Conservation (phyloP, 768 basidiomycete species). For the Mycena venus region DNA sequence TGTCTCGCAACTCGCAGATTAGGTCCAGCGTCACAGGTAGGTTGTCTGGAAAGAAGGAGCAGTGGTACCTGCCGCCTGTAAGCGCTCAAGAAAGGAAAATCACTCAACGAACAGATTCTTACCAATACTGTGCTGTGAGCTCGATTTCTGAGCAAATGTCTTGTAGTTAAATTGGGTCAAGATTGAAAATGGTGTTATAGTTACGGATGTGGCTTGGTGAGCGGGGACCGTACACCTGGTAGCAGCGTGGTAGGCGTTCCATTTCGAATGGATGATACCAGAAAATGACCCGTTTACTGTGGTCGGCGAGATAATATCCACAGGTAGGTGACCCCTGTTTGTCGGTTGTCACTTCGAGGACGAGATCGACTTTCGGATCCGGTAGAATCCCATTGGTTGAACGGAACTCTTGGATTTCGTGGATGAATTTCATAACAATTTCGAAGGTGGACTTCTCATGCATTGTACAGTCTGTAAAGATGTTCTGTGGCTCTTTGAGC, state of each 20-base stretch:
- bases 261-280: constrained; percentile 12
- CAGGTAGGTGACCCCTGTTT: background rate
- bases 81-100: background rate
- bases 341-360: background rate
- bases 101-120: background rate
- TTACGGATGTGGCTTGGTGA: constrained; percentile 8
- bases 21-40: background rate
- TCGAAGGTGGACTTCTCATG: background rate
- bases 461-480: background rate
- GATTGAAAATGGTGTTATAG: background rate
- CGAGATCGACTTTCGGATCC: constrained; percentile 7
- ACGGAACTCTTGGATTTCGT: background rate
- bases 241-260: constrained; percentile 1
- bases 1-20: background rate
- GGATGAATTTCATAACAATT: background rate
- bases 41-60: background rate
- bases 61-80: constrained; percentile 6
- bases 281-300: constrained; percentile 6
- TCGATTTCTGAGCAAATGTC: constrained; percentile 6
- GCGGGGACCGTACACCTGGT: constrained; percentile 2
- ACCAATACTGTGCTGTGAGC: constrained; percentile 22
- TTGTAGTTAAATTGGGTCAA: no score
- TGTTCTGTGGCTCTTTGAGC: background rate
- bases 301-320: constrained; percentile 17
- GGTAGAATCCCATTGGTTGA: background rate